Evolutionary conservation across 345 rosid species (phyloP).

Genomic region (Ricinus communis): DNA sequence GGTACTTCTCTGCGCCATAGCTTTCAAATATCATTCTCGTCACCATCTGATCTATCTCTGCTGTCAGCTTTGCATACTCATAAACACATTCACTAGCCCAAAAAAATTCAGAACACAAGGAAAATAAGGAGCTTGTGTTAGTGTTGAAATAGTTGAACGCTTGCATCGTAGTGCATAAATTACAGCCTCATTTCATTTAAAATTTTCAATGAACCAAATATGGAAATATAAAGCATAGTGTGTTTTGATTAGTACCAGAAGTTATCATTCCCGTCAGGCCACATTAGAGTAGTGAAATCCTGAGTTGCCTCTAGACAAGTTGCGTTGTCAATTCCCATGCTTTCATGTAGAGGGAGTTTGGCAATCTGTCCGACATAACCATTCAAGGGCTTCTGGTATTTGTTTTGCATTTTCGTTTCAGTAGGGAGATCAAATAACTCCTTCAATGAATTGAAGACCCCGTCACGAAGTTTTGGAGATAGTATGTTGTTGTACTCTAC

Average conservation of each 20-base stretch:
- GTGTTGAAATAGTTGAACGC: too few relatives aligned
- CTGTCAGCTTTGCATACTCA: slow-evolving; percentile 41
- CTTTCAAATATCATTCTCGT: slow-evolving; percentile 62
- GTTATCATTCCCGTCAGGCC: slow-evolving; percentile 60
- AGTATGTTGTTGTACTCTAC: slow-evolving; percentile 38
- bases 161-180: too few relatives aligned
- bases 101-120: neutral
- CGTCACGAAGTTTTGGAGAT: slow-evolving; percentile 29
- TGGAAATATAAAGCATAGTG: neutral
- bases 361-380: slow-evolving; percentile 69
- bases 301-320: slow-evolving; percentile 37
- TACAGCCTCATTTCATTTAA: too few relatives aligned
- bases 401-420: slow-evolving; percentile 55
- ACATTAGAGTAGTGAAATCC: slow-evolving; percentile 56
- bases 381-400: slow-evolving; percentile 51
- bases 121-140: too few relatives aligned
- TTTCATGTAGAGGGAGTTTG: slow-evolving; percentile 63
- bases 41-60: slow-evolving; percentile 46
- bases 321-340: slow-evolving; percentile 67
- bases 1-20: slow-evolving; percentile 46
- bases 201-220: neutral
- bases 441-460: slow-evolving; percentile 39
- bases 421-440: slow-evolving; percentile 64
- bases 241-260: slow-evolving; percentile 45
- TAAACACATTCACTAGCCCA: slow-evolving; percentile 20